phyloP scores from a whole-genome alignment of 192 early-diverging fungal genomes.

The Cladochytrium replicatum region DNA sequence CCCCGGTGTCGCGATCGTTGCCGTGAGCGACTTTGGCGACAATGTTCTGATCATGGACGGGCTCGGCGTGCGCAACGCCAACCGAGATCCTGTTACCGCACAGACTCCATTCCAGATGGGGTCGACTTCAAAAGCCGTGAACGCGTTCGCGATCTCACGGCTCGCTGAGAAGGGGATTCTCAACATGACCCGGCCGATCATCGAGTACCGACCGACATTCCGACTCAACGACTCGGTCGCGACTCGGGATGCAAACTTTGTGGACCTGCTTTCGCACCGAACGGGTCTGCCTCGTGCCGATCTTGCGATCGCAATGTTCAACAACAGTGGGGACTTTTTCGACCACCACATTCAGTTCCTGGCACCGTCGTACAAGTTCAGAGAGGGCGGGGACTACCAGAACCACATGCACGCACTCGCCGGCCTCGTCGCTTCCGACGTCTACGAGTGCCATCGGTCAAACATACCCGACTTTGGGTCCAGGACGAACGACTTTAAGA shows the following conservation, averaged over 20 bases:
- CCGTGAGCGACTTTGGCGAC: slow-evolving; percentile 4
- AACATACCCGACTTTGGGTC: too few relatives aligned
- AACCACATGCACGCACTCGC: slow-evolving; percentile 15
- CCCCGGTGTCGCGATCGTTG: slow-evolving; percentile 8
- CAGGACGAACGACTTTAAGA: too few relatives aligned
- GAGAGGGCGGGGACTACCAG: slow-evolving; percentile 9
- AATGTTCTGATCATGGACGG: neutral
- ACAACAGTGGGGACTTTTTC: neutral
- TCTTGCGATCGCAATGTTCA: too few relatives aligned
- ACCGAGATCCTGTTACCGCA: slow-evolving; percentile 7
- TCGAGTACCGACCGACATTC: too few relatives aligned
- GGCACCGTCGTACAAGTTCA: slow-evolving; percentile 1
- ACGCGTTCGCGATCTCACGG: too few relatives aligned
- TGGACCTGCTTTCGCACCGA: too few relatives aligned
- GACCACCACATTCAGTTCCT: slow-evolving; percentile 10
- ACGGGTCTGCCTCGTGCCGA: too few relatives aligned
- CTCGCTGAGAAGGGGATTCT: too few relatives aligned
- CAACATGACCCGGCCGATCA: too few relatives aligned
- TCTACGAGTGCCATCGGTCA: too few relatives aligned
- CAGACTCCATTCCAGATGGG: slow-evolving; percentile 11
- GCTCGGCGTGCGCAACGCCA: slow-evolving; percentile 5
- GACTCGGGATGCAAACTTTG: too few relatives aligned
- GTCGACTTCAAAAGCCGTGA: slow-evolving; percentile 8
- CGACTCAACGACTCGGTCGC: too few relatives aligned
- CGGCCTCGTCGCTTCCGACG: slow-evolving; percentile 5